Percentiles rank a stretch among this genome's conserved stretches.
Evolutionary conservation across 352 stramenopile species (phyloP).

Genomic region (Ophiocytium majus): DNA sequence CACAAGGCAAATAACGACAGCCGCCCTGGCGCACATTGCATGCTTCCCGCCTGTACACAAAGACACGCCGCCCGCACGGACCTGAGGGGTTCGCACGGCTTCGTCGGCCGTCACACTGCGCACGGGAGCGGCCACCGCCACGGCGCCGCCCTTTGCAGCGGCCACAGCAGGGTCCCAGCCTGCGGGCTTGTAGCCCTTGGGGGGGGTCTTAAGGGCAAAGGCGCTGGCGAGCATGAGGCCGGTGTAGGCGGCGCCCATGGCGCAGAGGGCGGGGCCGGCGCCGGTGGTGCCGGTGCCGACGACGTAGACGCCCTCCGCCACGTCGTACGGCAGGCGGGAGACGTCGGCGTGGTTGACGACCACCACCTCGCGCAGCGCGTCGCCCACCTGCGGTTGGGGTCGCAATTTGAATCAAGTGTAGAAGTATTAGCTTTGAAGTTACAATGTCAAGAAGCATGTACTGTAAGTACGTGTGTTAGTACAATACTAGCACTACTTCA

Average conservation of each 20-base stretch:
- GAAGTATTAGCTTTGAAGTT: too few relatives aligned
- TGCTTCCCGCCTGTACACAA: too few relatives aligned
- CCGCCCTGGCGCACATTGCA: too few relatives aligned
- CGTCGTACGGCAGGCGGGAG: constrained; percentile 46
- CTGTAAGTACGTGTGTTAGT: too few relatives aligned
- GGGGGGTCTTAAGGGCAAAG: constrained; percentile 57
- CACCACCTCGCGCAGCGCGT: constrained; percentile 56
- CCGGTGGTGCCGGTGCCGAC: constrained; percentile 62
- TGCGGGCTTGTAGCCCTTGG: too few relatives aligned
- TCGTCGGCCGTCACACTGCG: constrained; percentile 8
- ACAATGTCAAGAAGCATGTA: too few relatives aligned
- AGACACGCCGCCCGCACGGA: too few relatives aligned
- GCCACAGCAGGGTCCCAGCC: background rate
- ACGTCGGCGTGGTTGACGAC: constrained; percentile 58
- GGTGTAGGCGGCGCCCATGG: constrained; percentile 55
- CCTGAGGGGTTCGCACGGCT: constrained; percentile 8
- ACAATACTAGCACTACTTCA: too few relatives aligned
- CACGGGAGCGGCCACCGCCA: background rate
- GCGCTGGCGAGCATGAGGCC: constrained; percentile 59
- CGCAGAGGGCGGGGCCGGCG: constrained; percentile 59
- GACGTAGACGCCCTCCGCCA: constrained; percentile 61
- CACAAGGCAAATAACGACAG: too few relatives aligned
- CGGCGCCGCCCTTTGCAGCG: background rate
- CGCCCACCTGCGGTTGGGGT: background rate
- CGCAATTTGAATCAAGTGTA: too few relatives aligned